Evolutionary conservation across 2,329 filamentous ascomycete genomes (phyloP).

Genomic region (Verticillium klebahnii): DNA sequence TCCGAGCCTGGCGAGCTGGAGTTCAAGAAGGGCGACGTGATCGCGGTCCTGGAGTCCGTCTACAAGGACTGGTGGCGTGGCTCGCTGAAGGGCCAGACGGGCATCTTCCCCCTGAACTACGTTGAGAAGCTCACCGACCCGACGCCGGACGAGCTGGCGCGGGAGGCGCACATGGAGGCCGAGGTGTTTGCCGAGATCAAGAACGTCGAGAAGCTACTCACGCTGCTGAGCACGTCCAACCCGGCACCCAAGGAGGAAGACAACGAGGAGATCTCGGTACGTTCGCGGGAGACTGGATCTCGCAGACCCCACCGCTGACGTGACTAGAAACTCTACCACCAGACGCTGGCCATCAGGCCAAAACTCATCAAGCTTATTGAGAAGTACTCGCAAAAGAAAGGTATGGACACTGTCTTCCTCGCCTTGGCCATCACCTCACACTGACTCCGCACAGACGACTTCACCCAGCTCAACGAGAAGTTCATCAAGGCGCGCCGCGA

Average conservation of each 20-base stretch:
- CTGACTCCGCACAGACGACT: constrained; percentile 66
- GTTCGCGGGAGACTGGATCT: constrained; percentile 17
- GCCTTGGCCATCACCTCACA: constrained; percentile 9
- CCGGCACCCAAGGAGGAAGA: constrained; percentile 78
- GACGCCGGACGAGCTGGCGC: constrained; percentile 87
- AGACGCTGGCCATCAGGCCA: constrained; percentile 87
- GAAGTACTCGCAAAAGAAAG: constrained; percentile 99
- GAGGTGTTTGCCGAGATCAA: constrained; percentile 63
- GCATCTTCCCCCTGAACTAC: constrained; percentile 98
- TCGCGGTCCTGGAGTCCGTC: constrained; percentile 93
- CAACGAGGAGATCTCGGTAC: constrained; percentile 90
- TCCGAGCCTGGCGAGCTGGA: constrained; percentile 92
- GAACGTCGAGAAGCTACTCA: constrained; percentile 68
- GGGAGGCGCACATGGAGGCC: constrained; percentile 91
- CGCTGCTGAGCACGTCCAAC: constrained; percentile 82
- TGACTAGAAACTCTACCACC: constrained; percentile 72
- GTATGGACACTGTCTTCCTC: constrained; percentile 35
- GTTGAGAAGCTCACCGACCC: constrained; percentile 96
- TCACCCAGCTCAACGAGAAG: constrained; percentile 97
- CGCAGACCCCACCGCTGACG: constrained; percentile 23
- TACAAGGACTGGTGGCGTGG: constrained; percentile 99
- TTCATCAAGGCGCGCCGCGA: constrained; percentile 98
- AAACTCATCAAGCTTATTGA: constrained; percentile 98
- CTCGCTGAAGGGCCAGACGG: constrained; percentile 86
- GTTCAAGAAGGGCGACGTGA: constrained; percentile 95